A percentile compares a stretch with the other conserved stretches of the same genome.
Evolutionary conservation across 1,284 basidiomycete species (phyloP).

Genomic region (Marasmius fiardii): DNA sequence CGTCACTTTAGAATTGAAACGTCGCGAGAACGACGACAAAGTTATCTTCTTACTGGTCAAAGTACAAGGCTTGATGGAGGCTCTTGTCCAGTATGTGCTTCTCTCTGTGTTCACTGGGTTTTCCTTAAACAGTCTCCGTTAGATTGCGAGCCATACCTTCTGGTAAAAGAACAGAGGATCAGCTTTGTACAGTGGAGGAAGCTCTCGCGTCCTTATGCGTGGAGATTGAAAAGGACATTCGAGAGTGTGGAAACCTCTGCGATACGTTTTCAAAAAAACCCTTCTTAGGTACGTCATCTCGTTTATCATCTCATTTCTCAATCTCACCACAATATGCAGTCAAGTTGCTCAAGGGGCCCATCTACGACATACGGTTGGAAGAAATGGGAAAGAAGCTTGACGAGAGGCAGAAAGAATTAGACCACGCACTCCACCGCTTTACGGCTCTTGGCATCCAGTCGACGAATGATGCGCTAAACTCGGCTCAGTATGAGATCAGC

Average conservation of each 20-base stretch:
- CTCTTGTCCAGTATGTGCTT: conserved; percentile 20
- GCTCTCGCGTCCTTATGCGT: conserved; percentile 14
- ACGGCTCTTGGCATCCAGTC: conserved; percentile 13
- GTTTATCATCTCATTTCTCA: no score
- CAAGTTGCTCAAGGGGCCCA: conserved; percentile 18
- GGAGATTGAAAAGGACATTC: conserved; percentile 17
- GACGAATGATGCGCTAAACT: background rate
- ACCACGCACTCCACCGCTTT: conserved; percentile 15
- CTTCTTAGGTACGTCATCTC: conserved; percentile 18
- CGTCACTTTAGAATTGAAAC: conserved; percentile 25
- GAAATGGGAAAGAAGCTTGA: conserved; percentile 13
- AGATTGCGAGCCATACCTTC: conserved; percentile 15
- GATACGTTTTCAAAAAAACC: conserved; percentile 22
- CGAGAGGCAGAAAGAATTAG: conserved; percentile 13
- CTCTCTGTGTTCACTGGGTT: background rate
- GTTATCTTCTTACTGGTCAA: conserved; percentile 23
- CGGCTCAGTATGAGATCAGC: background rate
- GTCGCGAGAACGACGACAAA: conserved; percentile 27
- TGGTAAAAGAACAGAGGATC: background rate
- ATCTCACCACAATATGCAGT: conserved; percentile 9
- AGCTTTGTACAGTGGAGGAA: conserved; percentile 14
- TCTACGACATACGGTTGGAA: conserved; percentile 17
- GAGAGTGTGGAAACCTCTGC: conserved; percentile 20
- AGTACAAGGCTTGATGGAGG: conserved; percentile 27
- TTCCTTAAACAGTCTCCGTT: background rate